Conservation (phyloP, 371 early-diverging fungal genomes). For the Mortierella sp. region DNA sequence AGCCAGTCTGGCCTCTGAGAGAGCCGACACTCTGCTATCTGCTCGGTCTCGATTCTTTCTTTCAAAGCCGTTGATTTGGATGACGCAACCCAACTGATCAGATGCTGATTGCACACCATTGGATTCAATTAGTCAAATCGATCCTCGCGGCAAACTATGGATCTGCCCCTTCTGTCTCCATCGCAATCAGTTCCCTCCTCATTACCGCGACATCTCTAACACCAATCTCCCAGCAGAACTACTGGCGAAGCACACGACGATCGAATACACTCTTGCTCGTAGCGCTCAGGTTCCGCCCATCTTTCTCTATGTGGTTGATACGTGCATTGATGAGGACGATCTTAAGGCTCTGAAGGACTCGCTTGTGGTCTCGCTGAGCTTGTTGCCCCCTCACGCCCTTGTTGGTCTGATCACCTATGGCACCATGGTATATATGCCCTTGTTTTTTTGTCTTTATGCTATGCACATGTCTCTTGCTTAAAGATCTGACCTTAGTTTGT, state of each 20-base stretch:
- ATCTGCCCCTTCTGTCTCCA: slow-evolving; percentile 99
- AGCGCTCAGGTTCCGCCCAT: slow-evolving; percentile 91
- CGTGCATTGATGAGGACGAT: slow-evolving; percentile 96
- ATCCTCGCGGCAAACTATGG: slow-evolving; percentile 97
- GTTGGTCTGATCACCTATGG: slow-evolving; percentile 99
- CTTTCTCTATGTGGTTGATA: slow-evolving; percentile 99
- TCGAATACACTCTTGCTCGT: slow-evolving; percentile 95
- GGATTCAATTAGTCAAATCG: slow-evolving; percentile 82
- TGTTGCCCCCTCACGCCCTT: slow-evolving; percentile 94
- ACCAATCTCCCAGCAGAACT: slow-evolving; percentile 97
- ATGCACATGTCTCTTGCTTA: not conserved
- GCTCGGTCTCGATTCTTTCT: too few relatives aligned
- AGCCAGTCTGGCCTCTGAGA: too few relatives aligned
- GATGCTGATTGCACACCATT: not conserved
- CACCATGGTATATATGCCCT: slow-evolving; percentile 87
- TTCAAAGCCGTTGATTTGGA: too few relatives aligned
- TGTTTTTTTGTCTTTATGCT: not conserved
- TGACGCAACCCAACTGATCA: too few relatives aligned
- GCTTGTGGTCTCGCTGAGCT: slow-evolving; percentile 88
- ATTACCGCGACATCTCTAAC: slow-evolving; percentile 97
- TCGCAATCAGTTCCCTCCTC: slow-evolving; percentile 98
- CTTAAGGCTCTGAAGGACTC: slow-evolving; percentile 96
- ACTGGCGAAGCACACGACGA: slow-evolving; percentile 94
- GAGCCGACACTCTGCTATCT: too few relatives aligned
- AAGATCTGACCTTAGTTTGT: not conserved